A percentile compares a stretch with the other conserved stretches of the same genome.
Conservation (phyloP, 192 early-diverging fungal genomes). For the Mortierella alpina region DNA sequence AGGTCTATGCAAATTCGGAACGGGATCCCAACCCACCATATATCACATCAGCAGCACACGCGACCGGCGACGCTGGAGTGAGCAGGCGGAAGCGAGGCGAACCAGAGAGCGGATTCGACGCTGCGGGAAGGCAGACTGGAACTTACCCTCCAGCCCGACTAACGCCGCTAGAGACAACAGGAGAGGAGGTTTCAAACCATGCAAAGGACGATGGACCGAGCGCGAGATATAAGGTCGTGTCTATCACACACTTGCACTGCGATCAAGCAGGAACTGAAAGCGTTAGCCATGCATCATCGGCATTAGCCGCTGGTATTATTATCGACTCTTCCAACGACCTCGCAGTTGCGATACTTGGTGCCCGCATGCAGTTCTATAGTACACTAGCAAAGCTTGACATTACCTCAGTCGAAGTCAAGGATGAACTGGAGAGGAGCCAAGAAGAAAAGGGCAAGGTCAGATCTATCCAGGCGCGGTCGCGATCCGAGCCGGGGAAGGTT, state of each 20-base stretch:
- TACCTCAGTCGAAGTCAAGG: slow-evolving; percentile 13
- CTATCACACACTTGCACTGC: not conserved
- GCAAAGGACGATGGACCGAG: not conserved
- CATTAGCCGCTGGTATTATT: not conserved
- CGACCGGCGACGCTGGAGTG: not conserved
- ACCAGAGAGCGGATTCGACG: slow-evolving; percentile 34
- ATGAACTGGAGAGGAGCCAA: slow-evolving; percentile 9
- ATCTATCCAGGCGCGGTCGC: slow-evolving; percentile 19
- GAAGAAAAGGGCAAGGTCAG: not conserved
- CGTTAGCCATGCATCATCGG: not conserved
- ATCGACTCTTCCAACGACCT: slow-evolving; percentile 23
- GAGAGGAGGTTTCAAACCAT: not conserved
- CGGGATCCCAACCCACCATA: not conserved
- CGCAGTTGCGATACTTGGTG: not conserved
- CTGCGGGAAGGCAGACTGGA: not conserved
- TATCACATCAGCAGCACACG: not conserved
- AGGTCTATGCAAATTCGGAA: slow-evolving; percentile 1
- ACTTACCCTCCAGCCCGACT: too few species aligned
- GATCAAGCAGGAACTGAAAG: not conserved
- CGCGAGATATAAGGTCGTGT: slow-evolving; percentile 12
- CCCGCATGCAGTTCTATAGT: slow-evolving; percentile 22
- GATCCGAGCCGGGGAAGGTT: slow-evolving; percentile 8
- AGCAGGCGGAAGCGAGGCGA: slow-evolving; percentile 27
- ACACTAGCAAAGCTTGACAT: slow-evolving; percentile 9
- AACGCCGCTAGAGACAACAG: not conserved